Evolutionary conservation across 106 monocot species (phyloP).

Genomic region (Chionographis japonica): DNA sequence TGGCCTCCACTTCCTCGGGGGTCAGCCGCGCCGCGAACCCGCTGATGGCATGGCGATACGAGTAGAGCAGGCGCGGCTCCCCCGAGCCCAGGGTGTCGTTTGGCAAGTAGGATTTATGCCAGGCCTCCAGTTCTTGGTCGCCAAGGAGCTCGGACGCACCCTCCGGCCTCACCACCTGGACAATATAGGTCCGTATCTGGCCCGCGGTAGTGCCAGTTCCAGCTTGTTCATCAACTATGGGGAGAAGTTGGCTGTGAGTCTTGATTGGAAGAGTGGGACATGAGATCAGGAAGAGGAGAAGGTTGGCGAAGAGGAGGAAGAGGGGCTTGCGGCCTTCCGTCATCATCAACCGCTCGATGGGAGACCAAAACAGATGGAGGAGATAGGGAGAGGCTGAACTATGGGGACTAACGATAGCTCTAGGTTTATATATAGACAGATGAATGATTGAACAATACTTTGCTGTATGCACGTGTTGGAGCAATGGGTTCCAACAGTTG

Average conservation of each 20-base stretch:
- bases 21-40: slow-evolving; percentile 2
- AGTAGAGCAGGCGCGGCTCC: not conserved
- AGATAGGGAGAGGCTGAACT: too few species aligned
- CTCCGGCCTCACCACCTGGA: not conserved
- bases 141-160: not conserved
- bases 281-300: not conserved
- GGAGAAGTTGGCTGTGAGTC: not conserved
- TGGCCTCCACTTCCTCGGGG: not conserved
- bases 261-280: not conserved
- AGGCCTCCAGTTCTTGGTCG: not conserved
- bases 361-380: too few species aligned
- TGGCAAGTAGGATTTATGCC: not conserved
- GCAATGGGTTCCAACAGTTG: too few species aligned
- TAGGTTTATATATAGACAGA: too few species aligned
- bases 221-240: not conserved
- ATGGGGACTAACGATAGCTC: too few species aligned
- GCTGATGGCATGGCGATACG: slow-evolving; percentile 2
- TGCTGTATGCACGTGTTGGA: too few species aligned
- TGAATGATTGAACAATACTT: too few species aligned
- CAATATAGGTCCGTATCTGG: not conserved
- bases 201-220: too few species aligned
- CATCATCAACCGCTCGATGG: too few species aligned
- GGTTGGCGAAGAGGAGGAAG: too few species aligned
- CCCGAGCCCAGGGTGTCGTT: not conserved
- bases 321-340: too few species aligned